phyloP scores from a whole-genome alignment of 495 filamentous ascomycete genomes.

The Neurospora sp. region DNA sequence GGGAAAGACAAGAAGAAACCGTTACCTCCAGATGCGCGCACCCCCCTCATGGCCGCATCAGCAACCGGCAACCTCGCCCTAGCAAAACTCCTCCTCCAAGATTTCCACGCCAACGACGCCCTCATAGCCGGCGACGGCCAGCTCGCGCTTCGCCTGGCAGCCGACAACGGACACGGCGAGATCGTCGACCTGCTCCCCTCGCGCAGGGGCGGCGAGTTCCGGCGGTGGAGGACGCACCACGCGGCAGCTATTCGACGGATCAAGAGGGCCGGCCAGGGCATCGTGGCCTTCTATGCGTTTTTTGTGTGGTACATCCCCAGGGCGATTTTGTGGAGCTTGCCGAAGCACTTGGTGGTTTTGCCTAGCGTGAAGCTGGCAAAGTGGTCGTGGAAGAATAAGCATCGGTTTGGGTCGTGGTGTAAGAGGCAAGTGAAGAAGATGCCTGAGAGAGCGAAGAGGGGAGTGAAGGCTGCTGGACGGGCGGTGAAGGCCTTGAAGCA shows the following conservation, averaged over 20 bases:
- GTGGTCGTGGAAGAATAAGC: constrained; percentile 21
- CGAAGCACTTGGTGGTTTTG: constrained; percentile 22
- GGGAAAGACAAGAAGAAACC: neutral
- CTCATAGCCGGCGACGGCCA: constrained; percentile 22
- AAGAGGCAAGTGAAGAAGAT: constrained; percentile 11
- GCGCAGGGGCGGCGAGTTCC: constrained; percentile 22
- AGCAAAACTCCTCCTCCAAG: constrained; percentile 15
- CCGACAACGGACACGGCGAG: constrained; percentile 17
- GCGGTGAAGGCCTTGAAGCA: constrained; percentile 13
- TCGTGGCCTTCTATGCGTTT: constrained; percentile 15
- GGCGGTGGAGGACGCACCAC: constrained; percentile 17
- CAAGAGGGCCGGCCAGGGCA: constrained; percentile 8
- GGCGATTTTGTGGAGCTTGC: constrained; percentile 18
- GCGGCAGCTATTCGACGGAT: constrained; percentile 13
- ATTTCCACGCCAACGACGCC: constrained; percentile 18
- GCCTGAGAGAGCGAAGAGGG: constrained; percentile 18
- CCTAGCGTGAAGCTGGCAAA: constrained; percentile 8
- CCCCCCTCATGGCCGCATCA: constrained; percentile 23
- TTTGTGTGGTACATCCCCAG: constrained; percentile 22
- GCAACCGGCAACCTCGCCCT: constrained; percentile 15
- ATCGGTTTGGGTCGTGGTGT: constrained; percentile 17
- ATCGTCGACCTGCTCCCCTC: constrained; percentile 22
- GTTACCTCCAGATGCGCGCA: constrained; percentile 8
- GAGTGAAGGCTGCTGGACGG: constrained; percentile 3
- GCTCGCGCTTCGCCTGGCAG: constrained; percentile 22